Evolutionary conservation across 179 eudicot genomes (phyloP).

Genomic region (Beta macrorhiza): DNA sequence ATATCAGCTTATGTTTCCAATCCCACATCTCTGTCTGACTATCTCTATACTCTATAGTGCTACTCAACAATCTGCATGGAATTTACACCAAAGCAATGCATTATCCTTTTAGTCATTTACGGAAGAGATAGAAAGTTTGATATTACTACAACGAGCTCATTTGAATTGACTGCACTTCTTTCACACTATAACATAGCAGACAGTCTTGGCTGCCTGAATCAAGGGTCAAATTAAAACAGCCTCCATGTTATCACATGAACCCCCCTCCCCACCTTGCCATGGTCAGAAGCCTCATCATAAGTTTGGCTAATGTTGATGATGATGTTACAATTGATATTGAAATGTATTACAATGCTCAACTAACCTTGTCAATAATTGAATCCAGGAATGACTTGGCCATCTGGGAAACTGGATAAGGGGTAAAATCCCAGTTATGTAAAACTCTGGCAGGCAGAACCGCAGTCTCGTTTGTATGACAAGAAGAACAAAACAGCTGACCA

Average conservation of each 20-base stretch:
- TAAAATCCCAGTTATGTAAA: conserved; percentile 94
- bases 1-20: conserved; percentile 1
- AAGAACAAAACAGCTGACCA: conserved; percentile 85
- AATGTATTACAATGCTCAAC: neutral
- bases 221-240: no score
- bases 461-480: conserved; percentile 80
- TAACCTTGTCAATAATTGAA: conserved; percentile 83
- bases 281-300: neutral
- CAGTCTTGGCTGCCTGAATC: no score
- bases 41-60: neutral
- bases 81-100: neutral
- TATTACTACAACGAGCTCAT: no score
- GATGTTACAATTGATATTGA: neutral
- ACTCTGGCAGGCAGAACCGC: conserved; percentile 92
- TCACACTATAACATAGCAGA: no score
- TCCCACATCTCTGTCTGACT: neutral
- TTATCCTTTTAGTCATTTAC: neutral
- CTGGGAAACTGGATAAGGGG: conserved; percentile 79
- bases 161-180: no score
- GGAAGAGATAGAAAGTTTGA: no score
- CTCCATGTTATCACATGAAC: no score
- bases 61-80: neutral
- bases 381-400: conserved; percentile 87
- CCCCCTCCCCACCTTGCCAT: no score
- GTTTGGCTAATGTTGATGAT: neutral